These are phyloP conservation scores for Epithemia pelagica DNA, from an alignment of 108 stramenopile species.

Conservation along the genomic window DNA sequence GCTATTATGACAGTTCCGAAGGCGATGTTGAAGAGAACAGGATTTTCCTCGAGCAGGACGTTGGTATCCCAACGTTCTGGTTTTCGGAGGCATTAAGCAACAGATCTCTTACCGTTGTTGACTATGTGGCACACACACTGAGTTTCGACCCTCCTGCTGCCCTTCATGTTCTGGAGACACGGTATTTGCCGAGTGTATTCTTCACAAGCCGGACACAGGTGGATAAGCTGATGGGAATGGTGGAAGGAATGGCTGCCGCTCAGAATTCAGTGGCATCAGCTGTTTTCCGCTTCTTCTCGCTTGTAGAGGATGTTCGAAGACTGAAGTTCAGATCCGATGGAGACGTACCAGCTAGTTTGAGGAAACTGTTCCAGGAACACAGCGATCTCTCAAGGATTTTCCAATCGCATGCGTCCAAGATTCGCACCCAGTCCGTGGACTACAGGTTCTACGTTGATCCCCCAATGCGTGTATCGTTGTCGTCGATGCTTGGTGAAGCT, in stretches of 20 bases:
- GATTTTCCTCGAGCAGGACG: constrained; percentile 37
- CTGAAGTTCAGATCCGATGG: neutral
- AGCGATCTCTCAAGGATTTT: neutral
- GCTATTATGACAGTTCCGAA: constrained; percentile 19
- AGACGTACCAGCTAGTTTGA: neutral
- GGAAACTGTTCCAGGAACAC: neutral
- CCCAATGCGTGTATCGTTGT: neutral
- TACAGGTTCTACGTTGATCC: neutral
- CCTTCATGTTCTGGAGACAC: constrained; percentile 30
- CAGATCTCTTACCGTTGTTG: constrained; percentile 31
- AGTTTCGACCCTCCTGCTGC: constrained; percentile 26
- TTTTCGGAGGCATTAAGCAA: constrained; percentile 53
- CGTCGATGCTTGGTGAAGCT: constrained; percentile 3
- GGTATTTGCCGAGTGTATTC: constrained; percentile 53
- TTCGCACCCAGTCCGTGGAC: neutral
- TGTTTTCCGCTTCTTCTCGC: neutral
- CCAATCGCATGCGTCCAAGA: neutral
- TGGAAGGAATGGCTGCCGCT: constrained; percentile 1
- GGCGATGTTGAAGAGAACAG: constrained; percentile 23
- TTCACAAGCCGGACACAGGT: constrained; percentile 20
- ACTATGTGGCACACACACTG: constrained; percentile 43
- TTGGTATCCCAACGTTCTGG: constrained; percentile 58
- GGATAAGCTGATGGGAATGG: too few relatives aligned
- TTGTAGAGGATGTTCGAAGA: constrained; percentile 3
- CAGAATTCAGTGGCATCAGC: neutral